Evolutionary conservation across 345 rosid species (phyloP).

Genomic region (Syzygium aromaticum): DNA sequence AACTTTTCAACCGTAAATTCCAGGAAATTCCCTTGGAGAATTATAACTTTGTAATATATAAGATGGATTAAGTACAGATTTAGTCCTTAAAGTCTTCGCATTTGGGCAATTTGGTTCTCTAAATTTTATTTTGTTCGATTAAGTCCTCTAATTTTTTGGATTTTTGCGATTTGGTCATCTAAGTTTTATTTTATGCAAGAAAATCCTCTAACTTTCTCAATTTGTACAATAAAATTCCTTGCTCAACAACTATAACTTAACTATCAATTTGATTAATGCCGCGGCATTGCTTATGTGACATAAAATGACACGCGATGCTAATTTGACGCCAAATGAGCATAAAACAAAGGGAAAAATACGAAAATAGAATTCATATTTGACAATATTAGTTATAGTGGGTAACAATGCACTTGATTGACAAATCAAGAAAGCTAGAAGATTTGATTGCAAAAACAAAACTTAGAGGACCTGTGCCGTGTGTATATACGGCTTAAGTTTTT

Average conservation of each 20-base stretch:
- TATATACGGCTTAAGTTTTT: not conserved
- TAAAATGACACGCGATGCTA: not conserved
- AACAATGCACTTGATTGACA: not conserved
- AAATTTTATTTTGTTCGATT: not conserved
- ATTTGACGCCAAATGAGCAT: not conserved
- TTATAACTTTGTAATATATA: not conserved
- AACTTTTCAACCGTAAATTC: not conserved
- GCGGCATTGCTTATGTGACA: not conserved
- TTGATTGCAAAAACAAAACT: not conserved
- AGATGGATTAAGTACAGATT: not conserved
- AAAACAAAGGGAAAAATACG: not conserved
- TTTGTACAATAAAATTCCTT: not conserved
- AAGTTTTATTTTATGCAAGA: not conserved
- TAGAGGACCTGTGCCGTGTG: not conserved
- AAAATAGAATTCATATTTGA: not conserved
- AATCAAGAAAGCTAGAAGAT: not conserved
- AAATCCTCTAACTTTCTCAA: not conserved
- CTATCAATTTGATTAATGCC: not conserved
- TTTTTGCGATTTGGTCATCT: not conserved
- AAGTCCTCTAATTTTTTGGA: not conserved
- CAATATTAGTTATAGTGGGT: not conserved
- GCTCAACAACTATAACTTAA: not conserved
- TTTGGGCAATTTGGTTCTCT: not conserved
- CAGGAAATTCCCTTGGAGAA: not conserved
- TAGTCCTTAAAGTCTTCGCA: not conserved